Evolutionary conservation across 805 yeast genomes (phyloP), one percentile per base, ranked within the genome.

Genomic region (Starmerella roubikii): DNA sequence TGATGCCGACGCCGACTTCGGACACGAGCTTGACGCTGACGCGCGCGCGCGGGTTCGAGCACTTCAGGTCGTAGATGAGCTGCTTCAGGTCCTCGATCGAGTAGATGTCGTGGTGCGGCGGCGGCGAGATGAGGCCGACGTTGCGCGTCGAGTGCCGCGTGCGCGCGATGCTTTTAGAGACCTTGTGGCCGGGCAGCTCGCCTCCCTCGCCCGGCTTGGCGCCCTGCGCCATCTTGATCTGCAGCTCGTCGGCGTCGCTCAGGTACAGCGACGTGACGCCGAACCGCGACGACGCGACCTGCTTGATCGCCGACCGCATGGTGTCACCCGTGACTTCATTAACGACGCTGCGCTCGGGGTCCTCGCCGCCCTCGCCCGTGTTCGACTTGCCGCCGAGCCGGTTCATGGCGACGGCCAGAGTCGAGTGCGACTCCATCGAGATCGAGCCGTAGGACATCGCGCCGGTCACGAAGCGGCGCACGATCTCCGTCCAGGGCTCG

Each of bases 191-290:
- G 27, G 95, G 95, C 51, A 85, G 69, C 63, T 91, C 97, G 70
- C 98, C 98, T 70, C 98, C 98, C 68, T 91, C 97, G 67, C 97
- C 98, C 10, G 97, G 97, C 65, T 88, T 88, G 39, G 98, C 98
- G 65, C 98, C 97, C 65, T 88, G 98, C 9, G 97, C 97, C 86
- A 88, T 85, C 66, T 88, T 88, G 61, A 88, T 91, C 64, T 88
- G 98, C 47, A 88, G 74, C 66, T 88, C 97, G 55, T 88, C 97
- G 31, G 97, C 94, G 64, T 88, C 97, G 27, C 95, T 76, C 53
- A 88, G 68, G 60, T 91, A 88, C 62, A 78, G 74, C 3, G 96
- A 84, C 3, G 98, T 88, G 37, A 88, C 98, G 68, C 98, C 98
- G 55, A 88, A 88, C 63, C 98, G 74, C 51, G 96, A 96, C 32